phyloP scores from a whole-genome alignment of 2,329 filamentous ascomycete species.

The Lasiodiplodia hormozganensis region DNA sequence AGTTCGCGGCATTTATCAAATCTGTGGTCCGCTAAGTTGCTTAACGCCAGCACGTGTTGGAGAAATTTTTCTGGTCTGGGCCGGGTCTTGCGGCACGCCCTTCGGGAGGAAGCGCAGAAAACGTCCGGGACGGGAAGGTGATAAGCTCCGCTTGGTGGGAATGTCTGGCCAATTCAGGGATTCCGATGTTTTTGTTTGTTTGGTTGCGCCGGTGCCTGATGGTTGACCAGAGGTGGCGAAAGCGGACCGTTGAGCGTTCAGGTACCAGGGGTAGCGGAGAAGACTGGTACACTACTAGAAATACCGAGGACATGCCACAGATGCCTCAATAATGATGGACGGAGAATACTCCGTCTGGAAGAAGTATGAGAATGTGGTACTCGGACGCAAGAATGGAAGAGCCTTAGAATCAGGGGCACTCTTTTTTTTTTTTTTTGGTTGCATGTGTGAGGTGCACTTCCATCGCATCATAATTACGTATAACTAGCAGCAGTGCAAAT shows the following conservation, averaged over 20 bases:
- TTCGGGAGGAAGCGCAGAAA: not conserved
- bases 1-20: not conserved
- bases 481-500: not conserved
- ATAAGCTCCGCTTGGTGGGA: not conserved
- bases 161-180: not conserved
- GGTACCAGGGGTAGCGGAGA: not conserved
- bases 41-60: not conserved
- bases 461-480: not conserved
- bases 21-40: not conserved
- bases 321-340: not conserved
- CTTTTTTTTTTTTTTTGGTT: not conserved
- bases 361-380: not conserved
- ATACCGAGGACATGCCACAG: not conserved
- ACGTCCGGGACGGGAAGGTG: not conserved
- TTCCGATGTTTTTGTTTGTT: not conserved
- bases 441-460: too few relatives aligned
- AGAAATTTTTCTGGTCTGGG: not conserved
- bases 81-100: not conserved
- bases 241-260: not conserved
- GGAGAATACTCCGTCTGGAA: not conserved
- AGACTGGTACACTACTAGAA: not conserved
- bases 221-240: not conserved
- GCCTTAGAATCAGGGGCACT: not conserved
- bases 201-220: not conserved
- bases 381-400: not conserved